Evolutionary conservation across 208 protist species (phyloP).

Genomic region (Acanthamoeba castellanii): DNA sequence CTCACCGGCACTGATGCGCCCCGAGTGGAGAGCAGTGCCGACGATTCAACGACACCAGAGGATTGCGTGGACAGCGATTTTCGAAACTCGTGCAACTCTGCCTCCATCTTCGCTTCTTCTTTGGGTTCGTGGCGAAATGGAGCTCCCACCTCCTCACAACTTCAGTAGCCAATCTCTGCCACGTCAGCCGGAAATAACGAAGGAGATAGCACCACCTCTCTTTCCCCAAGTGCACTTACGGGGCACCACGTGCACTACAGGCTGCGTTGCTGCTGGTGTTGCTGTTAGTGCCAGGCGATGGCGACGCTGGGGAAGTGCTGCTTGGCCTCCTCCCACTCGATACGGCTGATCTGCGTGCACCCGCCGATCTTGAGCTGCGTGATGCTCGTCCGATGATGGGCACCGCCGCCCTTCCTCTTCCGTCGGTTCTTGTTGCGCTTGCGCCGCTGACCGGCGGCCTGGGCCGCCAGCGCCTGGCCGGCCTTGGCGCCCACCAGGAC

Average conservation of each 20-base stretch:
- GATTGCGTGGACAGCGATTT: neutral
- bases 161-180: no score
- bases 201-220: no score
- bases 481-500: neutral
- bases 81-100: neutral
- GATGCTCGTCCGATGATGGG: constrained; percentile 32
- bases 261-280: no score
- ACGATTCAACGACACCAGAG: neutral
- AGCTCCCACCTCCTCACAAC: no score
- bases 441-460: neutral
- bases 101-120: neutral
- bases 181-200: no score
- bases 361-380: constrained; percentile 53
- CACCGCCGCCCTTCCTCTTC: neutral
- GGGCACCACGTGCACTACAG: no score
- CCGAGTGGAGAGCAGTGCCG: neutral
- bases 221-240: no score
- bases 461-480: neutral
- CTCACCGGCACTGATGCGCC: neutral
- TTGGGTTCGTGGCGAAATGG: no score
- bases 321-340: constrained; percentile 24
- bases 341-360: constrained; percentile 18
- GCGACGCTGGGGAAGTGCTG: neutral
- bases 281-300: constrained; percentile 21
- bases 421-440: constrained; percentile 22